Conservation (phyloP, 116 monocot species). For the Posidonia oceanica region DNA sequence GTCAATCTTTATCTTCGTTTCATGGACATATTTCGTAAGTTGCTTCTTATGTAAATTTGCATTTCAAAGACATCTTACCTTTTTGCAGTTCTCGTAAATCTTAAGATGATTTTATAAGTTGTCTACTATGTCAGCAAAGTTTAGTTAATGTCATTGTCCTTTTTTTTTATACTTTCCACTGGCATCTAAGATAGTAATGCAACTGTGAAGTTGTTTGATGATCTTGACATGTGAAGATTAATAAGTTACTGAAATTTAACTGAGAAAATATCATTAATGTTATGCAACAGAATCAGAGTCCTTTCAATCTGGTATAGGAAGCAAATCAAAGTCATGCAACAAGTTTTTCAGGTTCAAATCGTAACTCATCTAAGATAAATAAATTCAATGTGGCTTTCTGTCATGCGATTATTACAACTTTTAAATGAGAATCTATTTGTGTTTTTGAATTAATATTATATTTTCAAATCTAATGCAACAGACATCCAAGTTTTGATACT, state of each 20-base stretch:
- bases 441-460: slow-evolving; percentile 15
- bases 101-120: too few relatives aligned
- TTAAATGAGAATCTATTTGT: slow-evolving; percentile 17
- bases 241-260: slow-evolving; percentile 20
- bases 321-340: slow-evolving; percentile 45
- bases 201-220: slow-evolving; percentile 6
- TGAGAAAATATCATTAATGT: slow-evolving; percentile 28
- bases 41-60: too few relatives aligned
- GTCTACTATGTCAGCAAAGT: too few relatives aligned
- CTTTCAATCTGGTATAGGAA: slow-evolving; percentile 36
- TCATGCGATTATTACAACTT: neutral
- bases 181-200: neutral
- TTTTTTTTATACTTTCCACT: neutral
- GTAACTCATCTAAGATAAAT: slow-evolving; percentile 34
- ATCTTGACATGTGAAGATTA: slow-evolving; percentile 14
- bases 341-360: slow-evolving; percentile 46
- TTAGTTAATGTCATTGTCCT: too few relatives aligned
- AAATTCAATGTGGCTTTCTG: slow-evolving; percentile 17
- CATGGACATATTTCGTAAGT: too few relatives aligned
- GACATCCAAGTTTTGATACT: slow-evolving; percentile 25
- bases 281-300: slow-evolving; percentile 34
- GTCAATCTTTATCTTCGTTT: too few relatives aligned
- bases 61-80: too few relatives aligned
- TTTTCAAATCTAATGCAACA: slow-evolving; percentile 26
- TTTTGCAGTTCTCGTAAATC: too few relatives aligned